phyloP scores from a whole-genome alignment of 2,329 filamentous ascomycete species.

The Drechmeria coniospora region DNA sequence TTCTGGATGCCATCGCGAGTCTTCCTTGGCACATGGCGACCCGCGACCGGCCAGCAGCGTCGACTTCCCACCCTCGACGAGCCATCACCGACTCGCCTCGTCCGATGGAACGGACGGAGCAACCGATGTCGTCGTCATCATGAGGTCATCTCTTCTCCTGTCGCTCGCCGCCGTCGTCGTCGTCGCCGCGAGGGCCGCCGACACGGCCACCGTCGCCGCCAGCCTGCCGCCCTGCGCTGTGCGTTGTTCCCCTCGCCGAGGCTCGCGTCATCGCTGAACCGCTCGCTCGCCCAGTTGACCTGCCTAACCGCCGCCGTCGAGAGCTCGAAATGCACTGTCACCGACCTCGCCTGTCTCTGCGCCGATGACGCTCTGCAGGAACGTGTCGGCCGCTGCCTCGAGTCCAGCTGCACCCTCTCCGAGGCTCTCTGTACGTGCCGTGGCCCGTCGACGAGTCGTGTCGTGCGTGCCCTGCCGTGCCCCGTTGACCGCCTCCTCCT shows the following conservation, averaged over 20 bases:
- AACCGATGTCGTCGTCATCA: too few species aligned
- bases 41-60: too few species aligned
- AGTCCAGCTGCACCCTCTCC: neutral
- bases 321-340: neutral
- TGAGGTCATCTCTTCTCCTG: too few species aligned
- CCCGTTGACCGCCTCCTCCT: neutral
- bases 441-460: neutral
- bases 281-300: neutral
- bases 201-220: too few species aligned
- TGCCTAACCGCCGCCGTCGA: neutral
- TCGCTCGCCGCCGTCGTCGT: too few species aligned
- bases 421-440: neutral
- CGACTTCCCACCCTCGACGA: too few species aligned
- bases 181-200: too few species aligned
- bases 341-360: neutral
- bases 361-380: neutral
- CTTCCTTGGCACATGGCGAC: too few species aligned
- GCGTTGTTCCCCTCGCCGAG: neutral
- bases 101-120: too few species aligned
- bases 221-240: neutral
- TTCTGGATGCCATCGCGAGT: too few species aligned
- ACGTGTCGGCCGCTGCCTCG: neutral
- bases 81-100: too few species aligned
- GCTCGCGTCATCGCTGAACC: neutral
- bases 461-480: neutral